Evolutionary conservation across 352 stramenopile genomes (phyloP).

Genomic region (Phytophthora pseudosyringae): DNA sequence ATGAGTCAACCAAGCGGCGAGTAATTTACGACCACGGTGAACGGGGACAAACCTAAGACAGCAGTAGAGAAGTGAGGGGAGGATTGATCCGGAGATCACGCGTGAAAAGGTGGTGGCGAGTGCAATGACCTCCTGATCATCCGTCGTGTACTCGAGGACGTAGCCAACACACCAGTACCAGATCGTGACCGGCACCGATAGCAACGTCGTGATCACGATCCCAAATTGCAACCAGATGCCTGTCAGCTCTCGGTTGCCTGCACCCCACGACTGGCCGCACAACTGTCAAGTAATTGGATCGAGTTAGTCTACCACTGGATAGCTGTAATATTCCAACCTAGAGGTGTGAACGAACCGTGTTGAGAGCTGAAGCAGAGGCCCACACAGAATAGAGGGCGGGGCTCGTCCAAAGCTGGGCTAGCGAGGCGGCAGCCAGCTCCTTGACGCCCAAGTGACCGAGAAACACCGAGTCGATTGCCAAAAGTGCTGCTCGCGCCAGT

Average conservation of each 20-base stretch:
- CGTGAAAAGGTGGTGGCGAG: slow-evolving; percentile 68
- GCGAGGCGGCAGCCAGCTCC: slow-evolving; percentile 69
- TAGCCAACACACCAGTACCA: slow-evolving; percentile 78
- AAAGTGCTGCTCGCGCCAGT: slow-evolving; percentile 64
- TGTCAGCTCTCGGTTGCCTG: slow-evolving; percentile 70
- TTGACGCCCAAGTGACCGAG: slow-evolving; percentile 80
- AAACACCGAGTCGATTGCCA: slow-evolving; percentile 79
- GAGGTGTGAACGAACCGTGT: slow-evolving; percentile 46
- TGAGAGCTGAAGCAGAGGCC: slow-evolving; percentile 65
- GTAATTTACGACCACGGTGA: not conserved
- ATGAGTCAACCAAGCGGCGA: slow-evolving; percentile 1
- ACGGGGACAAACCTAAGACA: slow-evolving; percentile 52
- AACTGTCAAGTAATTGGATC: slow-evolving; percentile 35
- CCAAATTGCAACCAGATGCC: slow-evolving; percentile 80
- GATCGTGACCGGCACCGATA: slow-evolving; percentile 63
- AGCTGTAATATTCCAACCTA: not conserved
- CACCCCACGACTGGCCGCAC: slow-evolving; percentile 78
- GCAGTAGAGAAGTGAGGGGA: slow-evolving; percentile 72
- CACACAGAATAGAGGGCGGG: slow-evolving; percentile 70
- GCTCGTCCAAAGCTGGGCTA: slow-evolving; percentile 77
- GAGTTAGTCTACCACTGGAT: slow-evolving; percentile 4
- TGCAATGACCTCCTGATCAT: slow-evolving; percentile 61
- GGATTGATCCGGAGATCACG: slow-evolving; percentile 59
- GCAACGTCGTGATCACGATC: slow-evolving; percentile 55
- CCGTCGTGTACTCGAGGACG: slow-evolving; percentile 68